phyloP scores from a whole-genome alignment of 768 basidiomycete species.

The Leccinum longicurvipes region DNA sequence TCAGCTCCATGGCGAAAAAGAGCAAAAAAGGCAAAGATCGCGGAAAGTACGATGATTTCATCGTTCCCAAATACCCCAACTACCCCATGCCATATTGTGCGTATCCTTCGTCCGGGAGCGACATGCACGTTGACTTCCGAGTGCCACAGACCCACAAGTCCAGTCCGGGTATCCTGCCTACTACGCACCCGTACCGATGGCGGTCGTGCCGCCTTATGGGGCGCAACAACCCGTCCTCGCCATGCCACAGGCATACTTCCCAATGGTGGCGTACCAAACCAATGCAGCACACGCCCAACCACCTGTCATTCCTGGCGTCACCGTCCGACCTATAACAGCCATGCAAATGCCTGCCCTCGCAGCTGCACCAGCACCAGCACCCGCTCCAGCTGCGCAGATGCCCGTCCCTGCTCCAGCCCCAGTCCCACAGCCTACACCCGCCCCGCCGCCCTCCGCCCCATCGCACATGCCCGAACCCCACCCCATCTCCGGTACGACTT shows the following conservation, averaged over 20 bases:
- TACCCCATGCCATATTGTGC: conserved; percentile 23
- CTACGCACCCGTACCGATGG: conserved; percentile 28
- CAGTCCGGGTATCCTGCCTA: conserved; percentile 25
- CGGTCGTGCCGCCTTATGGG: conserved; percentile 18
- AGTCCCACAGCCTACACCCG: not conserved
- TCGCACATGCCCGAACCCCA: not conserved
- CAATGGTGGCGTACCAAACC: conserved; percentile 22
- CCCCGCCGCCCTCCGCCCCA: not conserved
- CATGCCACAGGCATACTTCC: conserved; percentile 28
- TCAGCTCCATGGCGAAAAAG: conserved; percentile 11
- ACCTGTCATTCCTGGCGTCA: conserved; percentile 1
- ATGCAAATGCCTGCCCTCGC: conserved; percentile 17
- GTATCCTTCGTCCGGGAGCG: conserved; percentile 2
- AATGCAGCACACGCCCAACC: conserved; percentile 11
- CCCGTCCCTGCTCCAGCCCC: not conserved
- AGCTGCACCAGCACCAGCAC: not conserved
- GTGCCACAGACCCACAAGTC: conserved; percentile 24
- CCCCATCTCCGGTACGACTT: not conserved
- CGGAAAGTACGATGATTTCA: conserved; percentile 19
- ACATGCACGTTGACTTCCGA: conserved; percentile 11
- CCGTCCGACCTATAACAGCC: conserved; percentile 1
- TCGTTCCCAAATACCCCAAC: conserved; percentile 13
- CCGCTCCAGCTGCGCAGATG: conserved; percentile 6
- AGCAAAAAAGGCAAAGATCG: conserved; percentile 18
- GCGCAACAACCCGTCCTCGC: conserved; percentile 28